phyloP scores from a whole-genome alignment of 306 rosid genomes.

The Prunus kanzakura region DNA sequence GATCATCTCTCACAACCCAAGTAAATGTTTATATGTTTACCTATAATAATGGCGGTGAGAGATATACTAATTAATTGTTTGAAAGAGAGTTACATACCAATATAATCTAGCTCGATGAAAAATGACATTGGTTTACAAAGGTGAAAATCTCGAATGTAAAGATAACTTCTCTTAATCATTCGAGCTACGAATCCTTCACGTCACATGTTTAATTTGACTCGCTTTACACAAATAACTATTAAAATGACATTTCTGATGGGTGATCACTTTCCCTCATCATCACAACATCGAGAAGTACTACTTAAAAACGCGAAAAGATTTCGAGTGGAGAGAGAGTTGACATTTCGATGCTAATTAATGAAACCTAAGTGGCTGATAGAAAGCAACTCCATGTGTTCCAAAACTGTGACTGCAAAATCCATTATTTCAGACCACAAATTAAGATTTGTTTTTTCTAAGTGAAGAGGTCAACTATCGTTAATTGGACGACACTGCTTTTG shows the following conservation, averaged over 20 bases:
- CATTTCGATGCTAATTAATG: constrained; percentile 27
- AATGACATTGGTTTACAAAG: too few relatives aligned
- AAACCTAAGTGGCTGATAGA: constrained; percentile 15
- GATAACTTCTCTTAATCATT: too few relatives aligned
- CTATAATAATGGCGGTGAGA: too few relatives aligned
- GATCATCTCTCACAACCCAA: constrained; percentile 19
- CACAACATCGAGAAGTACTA: constrained; percentile 15
- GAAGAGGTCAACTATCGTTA: constrained; percentile 4
- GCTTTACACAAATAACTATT: background rate
- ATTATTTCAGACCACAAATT: background rate
- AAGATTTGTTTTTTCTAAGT: background rate
- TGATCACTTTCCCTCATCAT: constrained; percentile 6
- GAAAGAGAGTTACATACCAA: too few relatives aligned
- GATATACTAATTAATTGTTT: background rate
- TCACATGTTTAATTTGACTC: too few relatives aligned
- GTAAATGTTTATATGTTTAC: background rate
- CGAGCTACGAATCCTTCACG: too few relatives aligned
- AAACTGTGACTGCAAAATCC: background rate
- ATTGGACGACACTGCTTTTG: background rate
- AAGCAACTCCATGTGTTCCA: constrained; percentile 8
- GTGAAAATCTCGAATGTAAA: too few relatives aligned
- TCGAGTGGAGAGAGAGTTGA: constrained; percentile 39
- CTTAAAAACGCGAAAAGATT: constrained; percentile 1
- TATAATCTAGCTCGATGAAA: too few relatives aligned
- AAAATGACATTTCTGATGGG: background rate